These are phyloP conservation scores for Dinochytrium kinnereticum DNA, from an alignment of 371 early-diverging fungal genomes.

Conservation along the genomic window DNA sequence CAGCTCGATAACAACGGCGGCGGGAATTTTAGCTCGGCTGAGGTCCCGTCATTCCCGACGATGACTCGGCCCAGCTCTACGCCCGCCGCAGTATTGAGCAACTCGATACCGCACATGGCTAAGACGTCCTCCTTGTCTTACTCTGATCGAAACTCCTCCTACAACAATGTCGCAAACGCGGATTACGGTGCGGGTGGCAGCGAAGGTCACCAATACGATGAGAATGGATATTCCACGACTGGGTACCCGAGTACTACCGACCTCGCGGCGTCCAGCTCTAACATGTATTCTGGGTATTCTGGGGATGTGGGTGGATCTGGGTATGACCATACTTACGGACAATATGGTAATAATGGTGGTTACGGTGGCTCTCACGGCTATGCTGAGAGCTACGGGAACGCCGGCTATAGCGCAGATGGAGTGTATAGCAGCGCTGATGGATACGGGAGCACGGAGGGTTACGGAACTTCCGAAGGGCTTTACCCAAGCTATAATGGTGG, in stretches of 20 bases:
- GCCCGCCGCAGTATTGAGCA: neutral
- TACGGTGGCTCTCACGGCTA: constrained; percentile 1
- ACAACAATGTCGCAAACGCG: neutral
- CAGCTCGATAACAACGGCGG: neutral
- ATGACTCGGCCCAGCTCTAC: constrained; percentile 12
- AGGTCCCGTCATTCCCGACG: neutral
- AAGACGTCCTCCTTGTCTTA: neutral
- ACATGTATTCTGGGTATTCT: too few relatives aligned
- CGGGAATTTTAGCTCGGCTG: neutral
- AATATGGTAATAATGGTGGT: neutral
- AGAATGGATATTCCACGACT: too few relatives aligned
- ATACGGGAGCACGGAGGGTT: too few relatives aligned
- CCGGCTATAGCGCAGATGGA: neutral
- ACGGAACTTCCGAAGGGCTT: neutral
- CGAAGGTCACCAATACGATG: too few relatives aligned
- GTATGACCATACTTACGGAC: neutral
- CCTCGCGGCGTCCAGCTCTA: too few relatives aligned
- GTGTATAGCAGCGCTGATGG: neutral
- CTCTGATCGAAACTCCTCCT: neutral
- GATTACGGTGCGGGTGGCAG: neutral
- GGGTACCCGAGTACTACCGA: too few relatives aligned
- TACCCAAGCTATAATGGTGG: neutral
- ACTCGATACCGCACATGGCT: neutral
- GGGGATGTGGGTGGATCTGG: too few relatives aligned
- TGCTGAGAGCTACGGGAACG: neutral